phyloP scores from a whole-genome alignment of 805 yeast genomes.

The Ogataea nakhonphanomensis region DNA sequence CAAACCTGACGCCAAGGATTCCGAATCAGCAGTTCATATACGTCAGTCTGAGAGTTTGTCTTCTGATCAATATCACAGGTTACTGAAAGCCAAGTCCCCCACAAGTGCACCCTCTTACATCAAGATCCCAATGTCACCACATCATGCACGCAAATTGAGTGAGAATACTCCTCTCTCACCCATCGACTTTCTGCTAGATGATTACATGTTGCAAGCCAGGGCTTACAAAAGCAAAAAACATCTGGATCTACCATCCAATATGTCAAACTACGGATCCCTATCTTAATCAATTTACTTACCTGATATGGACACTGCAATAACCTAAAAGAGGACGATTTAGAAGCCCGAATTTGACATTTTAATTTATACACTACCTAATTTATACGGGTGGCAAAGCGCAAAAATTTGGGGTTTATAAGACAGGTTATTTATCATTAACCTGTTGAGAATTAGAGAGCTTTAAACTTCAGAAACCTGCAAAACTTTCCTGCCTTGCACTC shows the following conservation, averaged over 20 bases:
- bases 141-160: constrained; percentile 30
- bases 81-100: constrained; percentile 5
- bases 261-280: constrained; percentile 10
- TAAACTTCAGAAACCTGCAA: background rate
- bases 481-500: background rate
- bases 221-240: constrained; percentile 3
- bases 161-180: constrained; percentile 36
- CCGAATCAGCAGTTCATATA: background rate
- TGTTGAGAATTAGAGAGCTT: constrained; percentile 1
- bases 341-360: constrained; percentile 1
- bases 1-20: background rate
- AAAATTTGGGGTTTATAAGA: constrained; percentile 5
- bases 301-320: constrained; percentile 1
- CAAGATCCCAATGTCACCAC: constrained; percentile 28
- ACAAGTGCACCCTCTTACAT: constrained; percentile 21
- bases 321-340: constrained; percentile 1
- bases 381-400: constrained; percentile 9
- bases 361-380: constrained; percentile 1
- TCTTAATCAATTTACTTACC: constrained; percentile 3
- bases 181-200: constrained; percentile 33
- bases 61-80: constrained; percentile 4
- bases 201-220: constrained; percentile 17
- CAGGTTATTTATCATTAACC: constrained; percentile 2
- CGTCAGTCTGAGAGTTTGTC: constrained; percentile 3
- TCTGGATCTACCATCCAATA: constrained; percentile 3